Percentiles rank a stretch among this genome's conserved stretches.
phyloP scores from a whole-genome alignment of 2,329 filamentous ascomycete genomes.

The Beauveria scarabaeidicola region DNA sequence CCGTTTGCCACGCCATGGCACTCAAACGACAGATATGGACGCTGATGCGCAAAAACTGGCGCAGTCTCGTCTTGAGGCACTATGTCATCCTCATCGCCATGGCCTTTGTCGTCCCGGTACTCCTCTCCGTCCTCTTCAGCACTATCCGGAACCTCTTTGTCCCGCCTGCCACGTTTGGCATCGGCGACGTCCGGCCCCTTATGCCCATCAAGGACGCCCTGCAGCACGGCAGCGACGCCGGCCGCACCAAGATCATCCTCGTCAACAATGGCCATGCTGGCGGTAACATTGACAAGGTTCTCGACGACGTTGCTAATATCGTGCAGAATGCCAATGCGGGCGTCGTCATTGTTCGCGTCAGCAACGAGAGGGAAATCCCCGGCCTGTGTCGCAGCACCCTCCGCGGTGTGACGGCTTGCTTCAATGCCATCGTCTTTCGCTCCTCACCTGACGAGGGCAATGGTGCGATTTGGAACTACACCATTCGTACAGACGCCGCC shows the following conservation, averaged over 20 bases:
- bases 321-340: constrained; percentile 45
- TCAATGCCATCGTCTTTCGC: constrained; percentile 64
- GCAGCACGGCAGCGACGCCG: constrained; percentile 39
- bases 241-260: constrained; percentile 64
- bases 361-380: constrained; percentile 48
- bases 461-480: constrained; percentile 74
- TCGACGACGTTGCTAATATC: constrained; percentile 51
- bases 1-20: constrained; percentile 32
- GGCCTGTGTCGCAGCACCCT: constrained; percentile 55
- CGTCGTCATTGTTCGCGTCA: constrained; percentile 46
- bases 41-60: constrained; percentile 53
- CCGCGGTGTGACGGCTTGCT: constrained; percentile 62
- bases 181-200: constrained; percentile 54
- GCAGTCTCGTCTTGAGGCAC: constrained; percentile 49
- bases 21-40: constrained; percentile 52
- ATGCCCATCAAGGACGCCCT: constrained; percentile 59
- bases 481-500: constrained; percentile 65
- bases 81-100: constrained; percentile 42
- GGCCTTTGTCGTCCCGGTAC: constrained; percentile 50
- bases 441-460: constrained; percentile 65
- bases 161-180: constrained; percentile 65
- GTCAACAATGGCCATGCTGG: constrained; percentile 64
- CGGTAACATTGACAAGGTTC: constrained; percentile 64
- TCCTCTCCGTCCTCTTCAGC: constrained; percentile 50
- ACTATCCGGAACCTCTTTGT: constrained; percentile 80